These are phyloP conservation scores for Beauveria sp. DNA, from an alignment of 2,329 filamentous ascomycete species.

Conservation along the genomic window DNA sequence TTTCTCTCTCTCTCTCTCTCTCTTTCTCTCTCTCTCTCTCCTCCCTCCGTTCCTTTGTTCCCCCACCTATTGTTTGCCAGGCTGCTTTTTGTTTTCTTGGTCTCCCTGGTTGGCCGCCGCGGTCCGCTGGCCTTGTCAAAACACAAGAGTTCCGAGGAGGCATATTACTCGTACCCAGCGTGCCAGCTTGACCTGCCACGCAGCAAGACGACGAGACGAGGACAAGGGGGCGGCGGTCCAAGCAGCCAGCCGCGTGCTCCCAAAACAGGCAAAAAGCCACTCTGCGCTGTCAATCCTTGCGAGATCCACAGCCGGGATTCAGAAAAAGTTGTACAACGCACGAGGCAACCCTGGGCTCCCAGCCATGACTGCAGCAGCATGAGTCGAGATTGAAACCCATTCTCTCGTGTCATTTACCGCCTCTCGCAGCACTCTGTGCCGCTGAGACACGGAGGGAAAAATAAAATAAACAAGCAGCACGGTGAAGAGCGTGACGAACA, in stretches of 20 bases:
- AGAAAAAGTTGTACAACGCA: not conserved
- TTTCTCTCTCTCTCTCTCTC: too few species aligned
- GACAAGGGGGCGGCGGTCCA: not conserved
- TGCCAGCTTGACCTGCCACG: not conserved
- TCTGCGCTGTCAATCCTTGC: not conserved
- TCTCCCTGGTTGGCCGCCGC: too few species aligned
- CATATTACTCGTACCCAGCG: not conserved
- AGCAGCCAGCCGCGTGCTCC: conserved; percentile 2
- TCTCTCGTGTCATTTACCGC: too few species aligned
- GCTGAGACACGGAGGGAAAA: too few species aligned
- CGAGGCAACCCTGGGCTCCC: not conserved
- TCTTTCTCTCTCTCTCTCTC: too few species aligned
- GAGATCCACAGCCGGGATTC: not conserved
- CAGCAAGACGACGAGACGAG: not conserved
- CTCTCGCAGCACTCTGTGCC: too few species aligned
- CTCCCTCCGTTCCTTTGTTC: too few species aligned
- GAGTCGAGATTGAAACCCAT: not conserved
- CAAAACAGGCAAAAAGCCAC: conserved; percentile 1
- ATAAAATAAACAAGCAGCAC: too few species aligned
- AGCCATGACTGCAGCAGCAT: not conserved
- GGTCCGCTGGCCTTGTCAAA: not conserved
- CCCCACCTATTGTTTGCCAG: too few species aligned
- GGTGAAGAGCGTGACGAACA: too few species aligned
- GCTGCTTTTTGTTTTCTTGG: too few species aligned
- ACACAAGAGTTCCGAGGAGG: not conserved